Evolutionary conservation across 495 filamentous ascomycete genomes (phyloP), one percentile per base, ranked within the genome.

Genomic region (Umbilicaria muhlenbergii): DNA sequence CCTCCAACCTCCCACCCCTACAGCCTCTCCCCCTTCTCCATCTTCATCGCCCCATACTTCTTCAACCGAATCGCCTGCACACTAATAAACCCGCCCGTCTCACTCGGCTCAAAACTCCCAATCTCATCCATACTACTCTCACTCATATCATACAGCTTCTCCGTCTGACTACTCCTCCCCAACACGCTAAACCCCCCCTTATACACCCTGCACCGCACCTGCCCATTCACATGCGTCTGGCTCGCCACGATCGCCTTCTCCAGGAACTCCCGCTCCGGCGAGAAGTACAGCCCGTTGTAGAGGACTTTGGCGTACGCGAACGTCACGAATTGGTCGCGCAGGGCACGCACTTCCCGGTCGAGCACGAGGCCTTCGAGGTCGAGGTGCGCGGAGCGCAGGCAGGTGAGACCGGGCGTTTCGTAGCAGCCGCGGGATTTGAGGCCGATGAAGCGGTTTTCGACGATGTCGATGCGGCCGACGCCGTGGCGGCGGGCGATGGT

Each of bases 391-490:
- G 38, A 32, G 15, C 52, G 19, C 11, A 57, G 46, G 63, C 76
- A 75, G 41, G 83, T 88, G 36, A 85, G 63, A 51, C 71, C 70
- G 37, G 77, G 75, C 40, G 86, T 79, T 58, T 94, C 88, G 69
- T 94, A 94, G 74, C 87, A 93, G 52, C 87, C 87, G 54, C 86
- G 77, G 58, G 73, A 79, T 74, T 93, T 92, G 57, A 91, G 47
- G 52, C 77, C 83, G 54, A 89, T 84, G 67, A 85, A 88, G 37
- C 83, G 74, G 65, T 82, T 86, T 73, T 94, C 87, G 19, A 89
- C 88, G 53, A 94, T 94, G 57, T 94, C 87, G 51, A 94, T 81
- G 55, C 88, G 68, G 51, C 88, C 89, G 47, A 94, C 70, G 56
- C 88, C 89, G 60, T 88, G 59, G 39, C 65, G 71, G 49, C 75